Base-by-base conservation (phyloP, 2,329 filamentous ascomycete species). In the Knufia petricola region DNA sequence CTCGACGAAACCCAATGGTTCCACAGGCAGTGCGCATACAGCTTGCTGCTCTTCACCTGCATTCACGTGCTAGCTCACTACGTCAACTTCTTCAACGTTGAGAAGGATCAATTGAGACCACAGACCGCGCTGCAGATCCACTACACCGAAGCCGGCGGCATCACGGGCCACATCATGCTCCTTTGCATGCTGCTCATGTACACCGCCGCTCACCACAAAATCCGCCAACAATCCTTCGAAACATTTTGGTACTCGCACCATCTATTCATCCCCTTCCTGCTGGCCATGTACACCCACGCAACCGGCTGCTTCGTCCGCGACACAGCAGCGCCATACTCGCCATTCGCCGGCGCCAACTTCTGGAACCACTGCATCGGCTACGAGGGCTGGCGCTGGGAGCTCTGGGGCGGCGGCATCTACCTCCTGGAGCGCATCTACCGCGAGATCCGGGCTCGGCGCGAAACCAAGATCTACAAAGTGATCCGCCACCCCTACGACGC, bases 171-270 rank as follows among this genome's bases (percentile, higher is more conserved):
- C 67, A 78, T 95, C 54, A 98, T 98, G 92, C 78, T 96, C 21
- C 75, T 98, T n/a, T 96, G 89, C 76, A 98, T 98, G 92, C 72
- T 98, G 54, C 71, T 98, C 54, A 98, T 98, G 76, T 98, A 94
- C 70, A 98, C 92, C 1, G 95, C 89, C 0, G 85, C 92, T 2
- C 92, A 98, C 63, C 78, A 84, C 60, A 85, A 87, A 57, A 96
- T 98, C 56, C 85, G 92, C 48, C 90, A 96, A 64, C 92, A 98
- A 64, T 94, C 87, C 0, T 98, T 89, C 63, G 92, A 98, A 70
- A 94, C 90, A 0, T 98, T 98, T 66, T 98, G 92, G 92, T 98
- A 98, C 69, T 95, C 88, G 0, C 92, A 98, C 68, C 92, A 98
- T 61, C 78, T 98, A n/a, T 96, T 96, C 62, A 85, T 98, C 52